Base-by-base conservation (phyloP, 192 early-diverging fungal genomes). In the Thamnidium elegans region DNA sequence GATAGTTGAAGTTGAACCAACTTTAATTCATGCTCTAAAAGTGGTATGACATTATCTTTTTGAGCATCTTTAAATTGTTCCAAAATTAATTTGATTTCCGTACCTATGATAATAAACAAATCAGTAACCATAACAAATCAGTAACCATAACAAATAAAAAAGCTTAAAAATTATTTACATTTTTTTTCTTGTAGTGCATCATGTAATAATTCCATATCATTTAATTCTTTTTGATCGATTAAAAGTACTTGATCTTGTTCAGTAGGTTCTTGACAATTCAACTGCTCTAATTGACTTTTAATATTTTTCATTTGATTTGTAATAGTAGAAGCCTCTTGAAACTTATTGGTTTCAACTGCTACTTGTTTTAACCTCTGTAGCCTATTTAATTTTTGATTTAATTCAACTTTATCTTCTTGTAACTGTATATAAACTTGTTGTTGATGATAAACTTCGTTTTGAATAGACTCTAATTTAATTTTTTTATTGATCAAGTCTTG, bases 301-400 rank as follows among this genome's bases (percentile, higher is more conserved):
- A 45, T 51, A 14, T 21, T 51, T 51, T 63, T 53, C 21, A 48
- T 63, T 53, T 52, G 32, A 50, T 63, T 34, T 19, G 26, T 26
- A 17, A 51, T 13, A 7, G 23, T 31, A 23, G n/a, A 31, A 8
- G 62, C 52, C 3, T 45, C 9, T 30, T 55, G 39, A 14, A 55
- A 43, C 26, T 55, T 32, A 1, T 36, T 32, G 9, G 45, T 43
- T 52, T 54, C 21, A 9, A 43, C 39, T 7, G 39, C 46, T 20
- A 55, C 32, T 54, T 23, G 11, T 65, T 55, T 65, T 14, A 54
- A n/a, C 19, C 51, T 14, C 21, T 52, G 8, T 17, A 65, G 53
- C 19, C 26, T 45, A 9, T 19, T 15, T 54, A 31, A 8, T 43
- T 64, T 48, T 17, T 53, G 26, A 17, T 39, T n/a, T 11, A 39